These are phyloP conservation scores for Juncus effusus DNA, from an alignment of 176 grass and related monocot species.

Conservation along the genomic window DNA sequence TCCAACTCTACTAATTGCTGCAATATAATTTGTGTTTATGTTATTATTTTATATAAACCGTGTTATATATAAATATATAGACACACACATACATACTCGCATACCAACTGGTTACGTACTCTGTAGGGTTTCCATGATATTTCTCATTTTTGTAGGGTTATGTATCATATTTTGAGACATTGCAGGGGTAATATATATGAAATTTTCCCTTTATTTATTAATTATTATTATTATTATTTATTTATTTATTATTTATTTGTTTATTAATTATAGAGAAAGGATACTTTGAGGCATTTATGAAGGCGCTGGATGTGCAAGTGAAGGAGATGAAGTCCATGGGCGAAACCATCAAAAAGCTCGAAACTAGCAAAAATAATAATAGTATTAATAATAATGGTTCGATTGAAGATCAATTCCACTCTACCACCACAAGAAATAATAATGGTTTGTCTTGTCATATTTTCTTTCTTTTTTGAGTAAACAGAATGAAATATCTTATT, in stretches of 20 bases:
- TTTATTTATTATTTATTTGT: conserved; percentile 13
- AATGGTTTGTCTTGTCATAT: conserved; percentile 40
- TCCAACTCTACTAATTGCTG: no score
- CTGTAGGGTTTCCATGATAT: not conserved
- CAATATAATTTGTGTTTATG: no score
- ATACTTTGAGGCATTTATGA: conserved; percentile 59
- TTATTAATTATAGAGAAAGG: conserved; percentile 52
- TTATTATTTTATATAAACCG: no score
- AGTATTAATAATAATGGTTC: conserved; percentile 16
- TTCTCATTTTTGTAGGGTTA: not conserved
- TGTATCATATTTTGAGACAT: no score
- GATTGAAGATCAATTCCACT: conserved; percentile 40
- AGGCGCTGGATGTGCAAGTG: conserved; percentile 69
- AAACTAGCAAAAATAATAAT: conserved; percentile 34
- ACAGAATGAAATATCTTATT: not conserved
- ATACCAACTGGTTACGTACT: no score
- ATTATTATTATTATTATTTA: no score
- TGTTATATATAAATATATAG: no score
- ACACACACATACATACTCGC: no score
- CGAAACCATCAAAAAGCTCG: conserved; percentile 50
- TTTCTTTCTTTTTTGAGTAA: not conserved
- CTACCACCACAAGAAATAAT: conserved; percentile 66
- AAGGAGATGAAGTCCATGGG: conserved; percentile 73
- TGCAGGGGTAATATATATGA: no score
- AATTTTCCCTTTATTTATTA: no score